Evolutionary conservation across 805 yeast genomes (phyloP).

Genomic region (Candida railenensis): DNA sequence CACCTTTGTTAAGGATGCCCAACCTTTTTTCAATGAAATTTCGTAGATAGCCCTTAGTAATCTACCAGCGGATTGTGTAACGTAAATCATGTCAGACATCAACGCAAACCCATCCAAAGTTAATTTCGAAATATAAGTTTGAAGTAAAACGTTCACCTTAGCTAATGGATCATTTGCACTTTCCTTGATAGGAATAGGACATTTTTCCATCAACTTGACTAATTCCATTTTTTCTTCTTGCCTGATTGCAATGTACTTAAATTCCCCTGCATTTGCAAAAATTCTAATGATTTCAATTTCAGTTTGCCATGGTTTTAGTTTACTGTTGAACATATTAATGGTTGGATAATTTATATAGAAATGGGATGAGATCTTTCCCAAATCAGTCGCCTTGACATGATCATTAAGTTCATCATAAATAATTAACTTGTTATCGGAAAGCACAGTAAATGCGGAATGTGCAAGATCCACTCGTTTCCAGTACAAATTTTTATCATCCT

Average conservation of each 20-base stretch:
- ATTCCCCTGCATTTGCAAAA: conserved; percentile 83
- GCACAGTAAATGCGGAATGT: conserved; percentile 69
- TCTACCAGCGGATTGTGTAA: conserved; percentile 92
- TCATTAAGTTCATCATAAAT: conserved; percentile 55
- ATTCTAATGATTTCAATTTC: conserved; percentile 75
- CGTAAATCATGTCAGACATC: conserved; percentile 88
- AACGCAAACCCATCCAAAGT: conserved; percentile 84
- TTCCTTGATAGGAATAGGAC: conserved; percentile 87
- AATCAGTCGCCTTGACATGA: conserved; percentile 45
- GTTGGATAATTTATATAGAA: conserved; percentile 80
- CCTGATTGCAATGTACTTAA: conserved; percentile 77
- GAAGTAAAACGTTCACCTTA: conserved; percentile 77
- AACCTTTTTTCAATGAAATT: conserved; percentile 63
- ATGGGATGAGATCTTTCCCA: conserved; percentile 83
- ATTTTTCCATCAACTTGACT: conserved; percentile 60
- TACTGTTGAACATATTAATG: conserved; percentile 62
- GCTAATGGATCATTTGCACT: conserved; percentile 66
- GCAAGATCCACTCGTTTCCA: conserved; percentile 64
- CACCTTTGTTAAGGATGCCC: conserved; percentile 63
- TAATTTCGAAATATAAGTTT: conserved; percentile 80
- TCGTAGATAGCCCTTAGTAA: conserved; percentile 83
- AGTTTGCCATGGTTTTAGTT: conserved; percentile 61
- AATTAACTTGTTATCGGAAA: conserved; percentile 58
- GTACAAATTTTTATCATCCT: conserved; percentile 45
- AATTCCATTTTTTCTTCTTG: conserved; percentile 83